Evolutionary conservation across 2,329 filamentous ascomycete genomes (phyloP).

Genomic region (Exserohilum turcica): DNA sequence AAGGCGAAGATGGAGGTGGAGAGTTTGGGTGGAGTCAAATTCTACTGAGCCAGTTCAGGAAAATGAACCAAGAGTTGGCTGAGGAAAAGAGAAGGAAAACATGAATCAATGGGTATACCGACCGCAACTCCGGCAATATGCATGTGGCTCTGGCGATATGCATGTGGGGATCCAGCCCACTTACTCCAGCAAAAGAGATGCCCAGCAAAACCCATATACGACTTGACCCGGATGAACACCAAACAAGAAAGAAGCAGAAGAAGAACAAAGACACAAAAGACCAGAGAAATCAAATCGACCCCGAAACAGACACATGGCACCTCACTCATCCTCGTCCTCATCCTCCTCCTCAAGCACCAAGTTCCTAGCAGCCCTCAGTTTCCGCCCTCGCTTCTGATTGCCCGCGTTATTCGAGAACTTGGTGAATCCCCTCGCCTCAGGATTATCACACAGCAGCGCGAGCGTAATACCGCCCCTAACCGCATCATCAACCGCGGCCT

Average conservation of each 20-base stretch:
- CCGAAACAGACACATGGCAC: background rate
- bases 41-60: constrained; percentile 29
- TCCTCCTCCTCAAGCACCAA: background rate
- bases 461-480: constrained; percentile 33
- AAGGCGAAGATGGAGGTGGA: constrained; percentile 31
- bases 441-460: constrained; percentile 33
- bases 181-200: too few relatives aligned
- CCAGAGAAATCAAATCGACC: background rate
- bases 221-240: too few relatives aligned
- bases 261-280: background rate
- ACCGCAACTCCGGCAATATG: background rate
- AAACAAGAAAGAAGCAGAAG: background rate
- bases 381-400: constrained; percentile 25
- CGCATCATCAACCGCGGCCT: constrained; percentile 37
- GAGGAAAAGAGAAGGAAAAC: background rate
- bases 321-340: background rate
- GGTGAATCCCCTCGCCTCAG: constrained; percentile 21
- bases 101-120: background rate
- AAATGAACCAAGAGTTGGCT: background rate
- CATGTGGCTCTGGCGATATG: background rate
- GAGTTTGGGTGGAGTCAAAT: constrained; percentile 37
- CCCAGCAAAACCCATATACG: too few relatives aligned
- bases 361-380: constrained; percentile 14
- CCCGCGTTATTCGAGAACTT: constrained; percentile 35
- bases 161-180: too few relatives aligned